These are phyloP conservation scores for Saccharomycopsis sp. DNA, from an alignment of 805 yeast genomes.

Conservation along the genomic window DNA sequence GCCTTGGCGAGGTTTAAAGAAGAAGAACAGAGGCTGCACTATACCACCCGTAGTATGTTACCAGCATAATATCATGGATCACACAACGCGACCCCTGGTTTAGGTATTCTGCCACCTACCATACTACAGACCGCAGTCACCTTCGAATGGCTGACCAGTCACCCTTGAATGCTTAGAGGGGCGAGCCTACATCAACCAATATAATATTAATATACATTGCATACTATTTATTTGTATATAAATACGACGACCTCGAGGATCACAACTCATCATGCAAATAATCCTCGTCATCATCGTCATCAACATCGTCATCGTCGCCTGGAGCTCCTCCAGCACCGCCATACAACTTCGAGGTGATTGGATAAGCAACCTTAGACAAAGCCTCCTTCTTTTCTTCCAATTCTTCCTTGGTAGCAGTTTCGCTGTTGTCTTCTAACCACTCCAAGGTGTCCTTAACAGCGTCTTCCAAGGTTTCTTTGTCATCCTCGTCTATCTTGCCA, in stretches of 20 bases:
- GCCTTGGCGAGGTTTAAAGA: no score
- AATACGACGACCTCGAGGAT: conserved; percentile 13
- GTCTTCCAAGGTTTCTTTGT: conserved; percentile 80
- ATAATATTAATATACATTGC: not conserved
- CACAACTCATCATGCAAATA: conserved; percentile 65
- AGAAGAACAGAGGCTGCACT: no score
- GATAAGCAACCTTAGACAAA: conserved; percentile 76
- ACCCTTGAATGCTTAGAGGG: no score
- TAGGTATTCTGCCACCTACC: no score
- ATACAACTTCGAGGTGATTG: conserved; percentile 85
- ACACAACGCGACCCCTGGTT: no score
- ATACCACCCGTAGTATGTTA: no score
- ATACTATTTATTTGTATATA: not conserved
- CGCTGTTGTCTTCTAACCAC: conserved; percentile 83
- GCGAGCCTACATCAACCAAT: no score
- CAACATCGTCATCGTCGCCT: conserved; percentile 39
- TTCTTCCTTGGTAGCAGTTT: conserved; percentile 86
- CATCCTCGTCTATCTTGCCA: conserved; percentile 79
- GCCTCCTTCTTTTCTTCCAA: conserved; percentile 86
- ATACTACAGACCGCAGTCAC: no score
- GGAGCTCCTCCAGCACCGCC: conserved; percentile 47
- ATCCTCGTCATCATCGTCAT: conserved; percentile 48
- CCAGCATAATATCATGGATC: no score
- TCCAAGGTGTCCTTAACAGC: conserved; percentile 82
- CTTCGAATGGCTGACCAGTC: no score